Conservation (phyloP, 768 basidiomycete genomes). For the Myochromella boudieri region DNA sequence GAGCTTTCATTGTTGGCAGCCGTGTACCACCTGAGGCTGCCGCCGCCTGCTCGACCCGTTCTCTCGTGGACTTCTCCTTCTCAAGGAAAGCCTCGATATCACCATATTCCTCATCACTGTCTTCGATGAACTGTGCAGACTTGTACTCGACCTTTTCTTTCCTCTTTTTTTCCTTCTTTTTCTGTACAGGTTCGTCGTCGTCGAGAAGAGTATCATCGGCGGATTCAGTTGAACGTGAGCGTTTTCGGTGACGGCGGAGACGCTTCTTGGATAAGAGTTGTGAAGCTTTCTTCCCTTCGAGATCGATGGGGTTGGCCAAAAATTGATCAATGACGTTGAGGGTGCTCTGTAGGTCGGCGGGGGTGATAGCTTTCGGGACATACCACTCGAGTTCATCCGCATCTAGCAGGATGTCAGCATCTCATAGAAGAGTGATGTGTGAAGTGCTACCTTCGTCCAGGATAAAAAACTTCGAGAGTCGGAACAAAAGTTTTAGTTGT, state of each 20-base stretch:
- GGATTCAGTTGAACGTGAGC: slow-evolving; percentile 44
- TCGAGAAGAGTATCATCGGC: slow-evolving; percentile 40
- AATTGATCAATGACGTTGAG: slow-evolving; percentile 82
- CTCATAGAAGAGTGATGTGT: slow-evolving; percentile 3
- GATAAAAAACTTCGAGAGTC: slow-evolving; percentile 70
- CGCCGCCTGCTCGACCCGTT: slow-evolving; percentile 47
- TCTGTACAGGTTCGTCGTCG: slow-evolving; percentile 43
- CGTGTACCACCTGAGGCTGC: slow-evolving; percentile 39
- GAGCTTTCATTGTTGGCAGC: slow-evolving; percentile 54
- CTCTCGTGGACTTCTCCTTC: slow-evolving; percentile 64
- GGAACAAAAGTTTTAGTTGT: slow-evolving; percentile 82
- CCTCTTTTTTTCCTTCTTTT: slow-evolving; percentile 63
- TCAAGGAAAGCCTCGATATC: slow-evolving; percentile 83
- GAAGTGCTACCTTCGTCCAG: slow-evolving; percentile 56
- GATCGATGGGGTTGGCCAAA: slow-evolving; percentile 77
- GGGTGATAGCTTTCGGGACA: slow-evolving; percentile 70
- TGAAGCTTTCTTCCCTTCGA: slow-evolving; percentile 73
- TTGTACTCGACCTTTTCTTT: slow-evolving; percentile 69
- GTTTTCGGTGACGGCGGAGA: slow-evolving; percentile 47
- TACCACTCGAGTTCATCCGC: slow-evolving; percentile 82
- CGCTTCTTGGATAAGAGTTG: slow-evolving; percentile 70
- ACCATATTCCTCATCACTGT: slow-evolving; percentile 83
- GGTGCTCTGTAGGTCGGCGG: slow-evolving; percentile 65
- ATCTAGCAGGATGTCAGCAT: slow-evolving; percentile 32
- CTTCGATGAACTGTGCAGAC: slow-evolving; percentile 88